Percentiles rank a stretch among this genome's conserved stretches.
These are phyloP conservation scores for Xanthoparmelia taractica DNA, from an alignment of 495 filamentous ascomycete species.

Conservation along the genomic window DNA sequence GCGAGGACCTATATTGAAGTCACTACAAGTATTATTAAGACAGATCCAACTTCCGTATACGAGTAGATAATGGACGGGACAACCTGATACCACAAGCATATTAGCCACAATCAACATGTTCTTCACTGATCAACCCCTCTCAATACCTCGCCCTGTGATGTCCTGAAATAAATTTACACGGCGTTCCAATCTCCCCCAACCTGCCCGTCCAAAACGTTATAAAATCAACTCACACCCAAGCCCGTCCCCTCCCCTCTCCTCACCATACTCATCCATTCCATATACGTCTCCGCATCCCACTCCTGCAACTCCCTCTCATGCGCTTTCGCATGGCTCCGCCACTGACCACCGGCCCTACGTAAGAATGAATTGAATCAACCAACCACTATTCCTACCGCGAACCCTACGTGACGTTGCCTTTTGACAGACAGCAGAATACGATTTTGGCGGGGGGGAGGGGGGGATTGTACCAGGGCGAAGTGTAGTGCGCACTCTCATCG, in stretches of 20 bases:
- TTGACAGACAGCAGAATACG: neutral
- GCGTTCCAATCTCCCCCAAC: slow-evolving; percentile 16
- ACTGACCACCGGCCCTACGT: slow-evolving; percentile 38
- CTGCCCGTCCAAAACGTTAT: neutral
- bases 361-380: neutral
- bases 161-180: neutral
- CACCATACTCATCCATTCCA: slow-evolving; percentile 28
- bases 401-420: neutral
- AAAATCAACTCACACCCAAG: slow-evolving; percentile 7
- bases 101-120: neutral
- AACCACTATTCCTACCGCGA: neutral
- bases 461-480: slow-evolving; percentile 31
- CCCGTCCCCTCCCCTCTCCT: slow-evolving; percentile 20
- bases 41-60: neutral
- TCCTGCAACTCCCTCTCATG: slow-evolving; percentile 25
- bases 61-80: slow-evolving; percentile 20
- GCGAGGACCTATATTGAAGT: slow-evolving; percentile 1
- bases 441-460: neutral
- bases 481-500: slow-evolving; percentile 34
- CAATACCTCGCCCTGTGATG: neutral
- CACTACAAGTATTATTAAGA: neutral
- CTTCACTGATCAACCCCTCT: neutral
- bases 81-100: slow-evolving; percentile 6
- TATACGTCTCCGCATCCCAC: slow-evolving; percentile 36
- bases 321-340: slow-evolving; percentile 32